phyloP scores from a whole-genome alignment of 495 filamentous ascomycete species.

The Aspergillus diversus region DNA sequence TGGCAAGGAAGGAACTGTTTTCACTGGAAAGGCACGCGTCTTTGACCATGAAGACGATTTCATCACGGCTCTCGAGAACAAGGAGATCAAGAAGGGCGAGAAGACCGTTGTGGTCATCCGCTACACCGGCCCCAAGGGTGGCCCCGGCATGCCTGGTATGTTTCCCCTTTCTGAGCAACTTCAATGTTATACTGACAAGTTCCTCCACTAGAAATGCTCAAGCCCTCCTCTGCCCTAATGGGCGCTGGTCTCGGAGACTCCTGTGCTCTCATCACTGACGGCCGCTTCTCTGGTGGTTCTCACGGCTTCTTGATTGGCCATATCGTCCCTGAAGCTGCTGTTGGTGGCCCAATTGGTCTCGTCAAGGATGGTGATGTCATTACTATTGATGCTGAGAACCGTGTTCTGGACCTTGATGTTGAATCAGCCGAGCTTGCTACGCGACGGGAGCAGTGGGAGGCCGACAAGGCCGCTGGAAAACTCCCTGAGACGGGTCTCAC shows the following conservation, averaged over 20 bases:
- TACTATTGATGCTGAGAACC: conserved; percentile 52
- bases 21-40: conserved; percentile 84
- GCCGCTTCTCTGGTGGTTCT: conserved; percentile 44
- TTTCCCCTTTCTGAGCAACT: neutral
- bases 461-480: conserved; percentile 27
- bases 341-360: conserved; percentile 55
- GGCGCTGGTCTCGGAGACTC: conserved; percentile 74
- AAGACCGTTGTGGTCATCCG: conserved; percentile 98
- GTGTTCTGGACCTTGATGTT: conserved; percentile 48
- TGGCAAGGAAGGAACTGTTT: conserved; percentile 90
- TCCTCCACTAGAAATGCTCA: conserved; percentile 66
- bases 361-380: conserved; percentile 54
- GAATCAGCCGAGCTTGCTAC: conserved; percentile 60
- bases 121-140: conserved; percentile 94
- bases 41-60: conserved; percentile 87
- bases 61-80: conserved; percentile 73
- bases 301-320: conserved; percentile 54
- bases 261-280: conserved; percentile 52
- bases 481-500: conserved; percentile 31
- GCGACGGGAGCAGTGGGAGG: conserved; percentile 61
- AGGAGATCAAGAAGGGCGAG: conserved; percentile 92
- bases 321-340: conserved; percentile 56
- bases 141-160: conserved; percentile 83
- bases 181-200: neutral
- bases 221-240: conserved; percentile 81